Conservation (phyloP, 2,329 filamentous ascomycete genomes). For the Fusarium sp. region DNA sequence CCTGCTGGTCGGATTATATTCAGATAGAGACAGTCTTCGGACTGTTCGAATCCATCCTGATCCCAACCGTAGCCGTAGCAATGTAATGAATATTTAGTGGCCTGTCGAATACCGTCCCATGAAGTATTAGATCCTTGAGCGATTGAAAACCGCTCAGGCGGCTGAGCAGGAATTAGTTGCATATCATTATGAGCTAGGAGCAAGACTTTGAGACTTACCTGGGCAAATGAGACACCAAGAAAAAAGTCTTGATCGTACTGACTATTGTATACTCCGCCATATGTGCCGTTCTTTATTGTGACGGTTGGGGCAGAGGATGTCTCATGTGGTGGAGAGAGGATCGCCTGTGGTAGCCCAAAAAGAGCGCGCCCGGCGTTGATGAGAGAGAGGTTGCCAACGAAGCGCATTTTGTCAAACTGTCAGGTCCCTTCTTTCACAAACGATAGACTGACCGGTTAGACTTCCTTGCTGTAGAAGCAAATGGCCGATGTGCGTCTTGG, state of each 20-base stretch:
- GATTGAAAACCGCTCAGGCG: constrained; percentile 34
- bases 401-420: neutral
- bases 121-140: constrained; percentile 59
- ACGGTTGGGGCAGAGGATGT: neutral
- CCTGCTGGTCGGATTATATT: constrained; percentile 71
- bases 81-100: constrained; percentile 59
- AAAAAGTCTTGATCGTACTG: constrained; percentile 30
- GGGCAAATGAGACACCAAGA: constrained; percentile 26
- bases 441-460: no score
- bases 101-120: constrained; percentile 58
- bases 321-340: neutral
- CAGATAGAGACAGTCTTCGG: constrained; percentile 72
- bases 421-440: no score
- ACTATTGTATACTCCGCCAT: constrained; percentile 16
- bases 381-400: neutral
- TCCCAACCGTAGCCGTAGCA: constrained; percentile 64
- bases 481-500: no score
- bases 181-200: no score
- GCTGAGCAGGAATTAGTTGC: constrained; percentile 21
- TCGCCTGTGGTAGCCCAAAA: neutral
- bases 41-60: constrained; percentile 40
- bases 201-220: neutral
- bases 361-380: neutral
- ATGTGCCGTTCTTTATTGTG: constrained; percentile 31
- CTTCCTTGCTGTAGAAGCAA: no score